Base-by-base conservation (phyloP, 805 yeast species). In the Schwanniomyces pseudopolymorphus region DNA sequence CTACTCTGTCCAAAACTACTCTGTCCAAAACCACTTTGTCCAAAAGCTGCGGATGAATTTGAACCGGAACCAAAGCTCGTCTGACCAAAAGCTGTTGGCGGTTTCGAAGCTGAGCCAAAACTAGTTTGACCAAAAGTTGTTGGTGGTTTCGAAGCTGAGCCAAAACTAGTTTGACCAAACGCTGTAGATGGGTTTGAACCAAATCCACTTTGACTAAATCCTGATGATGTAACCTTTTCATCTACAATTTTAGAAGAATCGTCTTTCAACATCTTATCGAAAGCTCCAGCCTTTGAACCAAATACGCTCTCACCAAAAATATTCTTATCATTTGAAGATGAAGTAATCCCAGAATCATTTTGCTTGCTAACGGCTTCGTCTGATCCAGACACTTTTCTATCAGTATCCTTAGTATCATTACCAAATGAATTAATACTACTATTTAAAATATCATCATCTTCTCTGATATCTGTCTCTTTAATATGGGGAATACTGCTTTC, bases 11-110 rank as follows among this genome's bases (percentile, higher is more conserved):
- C 28, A 26, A 26, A 26, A 9, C 28, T 13, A 9, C 13, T 7
- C 5, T 6, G 10, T 6, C 50, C 45, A 43, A 48, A 48, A 7
- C 48, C 48, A 35, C 48, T n/a, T 19, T 40, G 8, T 7, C 28
- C 28, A 26, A 26, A 26, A 9, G 13, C 28, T 7, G 28, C 3
- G 10, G 28, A 26, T 3, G 28, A 4, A 4, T 6, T 26, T 7
- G 28, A 26, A 11, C 40, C 26, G 19, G 13, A 20, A 8, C 40
- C 40, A 37, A n/a, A n/a, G n/a, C n/a, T n/a, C n/a, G n/a, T n/a
- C n/a, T n/a, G n/a, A n/a, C n/a, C n/a, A n/a, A n/a, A n/a, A n/a
- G n/a, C n/a, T n/a, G n/a, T n/a, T n/a, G n/a, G n/a, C 25, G 25
- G 25, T 22, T 22, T 22, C 8, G 25, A 22, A 4, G 43, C 26